Conservation (phyloP, 805 yeast genomes). For the Lipomyces anomalus region DNA sequence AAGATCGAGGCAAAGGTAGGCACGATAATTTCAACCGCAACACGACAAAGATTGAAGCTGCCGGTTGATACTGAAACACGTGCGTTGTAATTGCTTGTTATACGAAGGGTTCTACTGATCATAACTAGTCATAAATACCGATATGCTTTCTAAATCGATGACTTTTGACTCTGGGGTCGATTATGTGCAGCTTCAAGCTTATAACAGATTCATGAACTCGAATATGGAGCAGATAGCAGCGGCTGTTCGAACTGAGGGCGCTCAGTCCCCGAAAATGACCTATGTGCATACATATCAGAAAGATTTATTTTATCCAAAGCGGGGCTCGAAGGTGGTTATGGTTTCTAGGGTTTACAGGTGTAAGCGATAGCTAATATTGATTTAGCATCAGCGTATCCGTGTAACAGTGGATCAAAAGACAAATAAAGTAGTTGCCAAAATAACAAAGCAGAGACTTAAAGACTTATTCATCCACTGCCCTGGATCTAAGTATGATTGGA, state of each 20-base stretch:
- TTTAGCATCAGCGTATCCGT: conserved; percentile 7
- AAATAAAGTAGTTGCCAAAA: conserved; percentile 5
- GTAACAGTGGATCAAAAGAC: conserved; percentile 11
- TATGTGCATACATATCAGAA: no score
- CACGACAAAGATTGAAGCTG: conserved; percentile 13
- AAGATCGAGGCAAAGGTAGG: conserved; percentile 37
- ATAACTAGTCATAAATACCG: conserved; percentile 19
- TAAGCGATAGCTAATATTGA: conserved; percentile 1
- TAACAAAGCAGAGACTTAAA: conserved; percentile 12
- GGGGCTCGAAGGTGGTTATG: no score
- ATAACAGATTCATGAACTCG: conserved; percentile 9
- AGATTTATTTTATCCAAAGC: no score
- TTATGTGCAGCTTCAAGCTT: conserved; percentile 13
- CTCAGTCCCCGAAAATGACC: no score
- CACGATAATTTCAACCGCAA: conserved; percentile 6
- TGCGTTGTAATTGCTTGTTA: no score
- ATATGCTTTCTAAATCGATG: conserved; percentile 17
- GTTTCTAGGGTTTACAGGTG: no score
- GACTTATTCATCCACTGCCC: conserved; percentile 22
- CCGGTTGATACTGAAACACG: conserved; percentile 23
- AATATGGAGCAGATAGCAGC: no score
- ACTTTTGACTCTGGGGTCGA: conserved; percentile 19
- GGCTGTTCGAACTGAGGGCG: no score
- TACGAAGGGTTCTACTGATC: no score
- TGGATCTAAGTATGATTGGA: conserved; percentile 18